Evolutionary conservation across 495 filamentous ascomycete genomes (phyloP).

Genomic region (Ascobolus immersus): DNA sequence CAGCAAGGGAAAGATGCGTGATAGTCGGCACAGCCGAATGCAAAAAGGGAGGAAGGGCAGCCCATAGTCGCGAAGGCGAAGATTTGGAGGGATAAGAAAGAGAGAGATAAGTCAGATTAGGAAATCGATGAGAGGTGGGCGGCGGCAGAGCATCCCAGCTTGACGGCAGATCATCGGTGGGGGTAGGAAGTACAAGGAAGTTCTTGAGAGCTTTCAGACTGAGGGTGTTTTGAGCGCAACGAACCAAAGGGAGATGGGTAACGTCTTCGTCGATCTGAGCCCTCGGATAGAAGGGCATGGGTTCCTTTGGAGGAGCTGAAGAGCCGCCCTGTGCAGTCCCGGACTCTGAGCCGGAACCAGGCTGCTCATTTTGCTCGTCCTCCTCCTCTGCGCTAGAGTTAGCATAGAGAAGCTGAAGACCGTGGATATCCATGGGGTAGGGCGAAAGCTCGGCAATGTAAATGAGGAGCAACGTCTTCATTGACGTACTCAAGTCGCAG

Average conservation of each 20-base stretch:
- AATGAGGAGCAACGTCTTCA: slow-evolving; percentile 8
- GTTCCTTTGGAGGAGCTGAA: too few relatives aligned
- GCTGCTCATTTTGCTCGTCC: slow-evolving; percentile 2
- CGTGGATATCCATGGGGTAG: slow-evolving; percentile 3
- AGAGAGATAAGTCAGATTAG: slow-evolving; percentile 9
- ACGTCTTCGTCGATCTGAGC: too few relatives aligned
- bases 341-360: background rate
- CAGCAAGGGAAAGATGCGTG: slow-evolving; percentile 10
- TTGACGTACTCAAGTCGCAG: slow-evolving; percentile 4
- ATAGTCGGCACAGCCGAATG: slow-evolving; percentile 8
- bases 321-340: too few relatives aligned
- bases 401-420: slow-evolving; percentile 6
- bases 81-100: slow-evolving; percentile 7
- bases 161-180: slow-evolving; percentile 4
- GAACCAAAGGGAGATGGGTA: slow-evolving; percentile 8
- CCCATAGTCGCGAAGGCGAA: too few relatives aligned
- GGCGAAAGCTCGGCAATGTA: slow-evolving; percentile 5
- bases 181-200: slow-evolving; percentile 3
- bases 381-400: too few relatives aligned
- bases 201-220: slow-evolving; percentile 2
- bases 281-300: too few relatives aligned
- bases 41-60: slow-evolving; percentile 1
- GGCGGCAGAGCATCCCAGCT: background rate
- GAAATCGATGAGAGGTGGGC: slow-evolving; percentile 1
- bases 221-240: too few relatives aligned